Evolutionary conservation across 2,329 filamentous ascomycete species (phyloP).

Genomic region (Parafenestella ontariensis): DNA sequence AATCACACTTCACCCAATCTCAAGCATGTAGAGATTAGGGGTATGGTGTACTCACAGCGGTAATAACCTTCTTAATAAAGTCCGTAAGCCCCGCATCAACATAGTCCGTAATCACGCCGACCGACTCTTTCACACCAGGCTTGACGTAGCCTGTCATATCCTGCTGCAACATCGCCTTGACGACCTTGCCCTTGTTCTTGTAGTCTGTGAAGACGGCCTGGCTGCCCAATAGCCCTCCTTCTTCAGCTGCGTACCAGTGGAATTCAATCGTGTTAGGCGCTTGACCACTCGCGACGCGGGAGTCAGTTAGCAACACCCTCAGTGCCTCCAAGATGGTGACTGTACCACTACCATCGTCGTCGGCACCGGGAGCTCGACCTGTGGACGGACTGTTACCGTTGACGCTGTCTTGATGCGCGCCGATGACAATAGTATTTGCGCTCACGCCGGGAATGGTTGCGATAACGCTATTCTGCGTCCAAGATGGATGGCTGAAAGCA

Average conservation of each 20-base stretch:
- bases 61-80: constrained; percentile 88
- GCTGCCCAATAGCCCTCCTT: constrained; percentile 82
- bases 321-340: constrained; percentile 93
- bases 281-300: constrained; percentile 71
- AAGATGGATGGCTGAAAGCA: constrained; percentile 74
- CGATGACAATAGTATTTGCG: constrained; percentile 83
- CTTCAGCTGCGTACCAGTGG: constrained; percentile 93
- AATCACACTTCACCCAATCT: background rate
- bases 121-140: constrained; percentile 78
- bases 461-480: constrained; percentile 88
- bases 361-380: constrained; percentile 83
- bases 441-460: constrained; percentile 85
- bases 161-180: constrained; percentile 97
- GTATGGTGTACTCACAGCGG: constrained; percentile 43
- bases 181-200: constrained; percentile 71
- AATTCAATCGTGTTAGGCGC: constrained; percentile 89
- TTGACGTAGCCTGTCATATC: constrained; percentile 88
- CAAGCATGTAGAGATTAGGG: too few species aligned
- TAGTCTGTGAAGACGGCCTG: constrained; percentile 87
- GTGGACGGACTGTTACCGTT: constrained; percentile 85
- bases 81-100: constrained; percentile 79
- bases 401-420: constrained; percentile 92
- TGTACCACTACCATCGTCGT: constrained; percentile 89
- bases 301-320: constrained; percentile 74
- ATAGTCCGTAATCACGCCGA: constrained; percentile 90